Evolutionary conservation across 306 rosid species (phyloP).

Genomic region (Sicyos edulis): DNA sequence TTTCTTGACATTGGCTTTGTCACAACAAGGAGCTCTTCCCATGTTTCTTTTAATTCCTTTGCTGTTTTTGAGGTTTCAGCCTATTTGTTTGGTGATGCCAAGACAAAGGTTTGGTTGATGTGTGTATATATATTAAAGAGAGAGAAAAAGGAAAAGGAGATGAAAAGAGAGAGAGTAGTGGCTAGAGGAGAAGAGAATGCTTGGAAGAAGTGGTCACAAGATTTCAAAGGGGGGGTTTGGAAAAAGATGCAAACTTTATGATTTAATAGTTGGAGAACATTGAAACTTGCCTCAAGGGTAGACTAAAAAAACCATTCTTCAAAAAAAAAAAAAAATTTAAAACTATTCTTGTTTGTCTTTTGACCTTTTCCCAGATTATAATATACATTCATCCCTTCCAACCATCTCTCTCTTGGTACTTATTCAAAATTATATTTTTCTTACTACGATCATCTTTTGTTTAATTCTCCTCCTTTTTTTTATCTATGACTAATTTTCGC

Average conservation of each 20-base stretch:
- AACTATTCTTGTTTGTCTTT: conserved; percentile 33
- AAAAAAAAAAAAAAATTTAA: too few relatives aligned
- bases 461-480: too few relatives aligned
- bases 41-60: conserved; percentile 26
- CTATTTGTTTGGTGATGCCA: conserved; percentile 1
- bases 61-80: conserved; percentile 19
- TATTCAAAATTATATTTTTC: not conserved
- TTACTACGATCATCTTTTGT: not conserved
- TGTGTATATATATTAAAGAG: conserved; percentile 19
- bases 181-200: conserved; percentile 52
- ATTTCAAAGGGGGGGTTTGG: conserved; percentile 5
- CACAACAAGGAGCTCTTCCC: conserved; percentile 99
- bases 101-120: conserved; percentile 10
- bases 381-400: conserved; percentile 14
- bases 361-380: conserved; percentile 44
- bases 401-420: conserved; percentile 28
- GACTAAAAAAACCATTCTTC: conserved; percentile 22
- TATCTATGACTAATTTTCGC: too few relatives aligned
- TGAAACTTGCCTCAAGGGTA: conserved; percentile 38
- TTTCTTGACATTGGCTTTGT: conserved; percentile 95
- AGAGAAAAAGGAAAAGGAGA: not conserved
- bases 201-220: conserved; percentile 13
- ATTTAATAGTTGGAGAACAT: conserved; percentile 28
- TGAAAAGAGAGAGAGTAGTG: conserved; percentile 27
- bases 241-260: conserved; percentile 25